Conservation (phyloP, 2,329 filamentous ascomycete genomes). For the Lasiodiplodia sp. region DNA sequence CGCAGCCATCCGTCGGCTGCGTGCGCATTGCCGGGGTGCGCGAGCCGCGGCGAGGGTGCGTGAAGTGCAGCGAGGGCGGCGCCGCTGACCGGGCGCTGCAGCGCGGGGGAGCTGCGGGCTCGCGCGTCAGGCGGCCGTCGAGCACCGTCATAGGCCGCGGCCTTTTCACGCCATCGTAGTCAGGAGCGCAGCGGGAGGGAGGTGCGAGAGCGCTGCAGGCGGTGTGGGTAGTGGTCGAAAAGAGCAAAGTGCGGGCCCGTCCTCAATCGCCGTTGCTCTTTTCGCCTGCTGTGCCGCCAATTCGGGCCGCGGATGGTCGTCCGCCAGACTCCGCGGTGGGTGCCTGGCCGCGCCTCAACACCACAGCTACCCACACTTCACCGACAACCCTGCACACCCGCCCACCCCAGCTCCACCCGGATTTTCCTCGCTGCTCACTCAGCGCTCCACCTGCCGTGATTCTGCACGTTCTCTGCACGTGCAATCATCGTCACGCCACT, state of each 20-base stretch:
- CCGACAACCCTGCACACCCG: constrained; percentile 3
- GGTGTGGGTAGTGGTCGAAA: background rate
- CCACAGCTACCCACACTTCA: constrained; percentile 9
- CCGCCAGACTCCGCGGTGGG: background rate
- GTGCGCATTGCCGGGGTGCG: background rate
- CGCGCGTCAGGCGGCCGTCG: constrained; percentile 10
- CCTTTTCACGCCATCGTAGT: background rate
- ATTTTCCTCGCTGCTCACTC: background rate
- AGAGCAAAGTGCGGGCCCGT: background rate
- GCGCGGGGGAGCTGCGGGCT: background rate
- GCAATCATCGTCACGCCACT: constrained; percentile 2
- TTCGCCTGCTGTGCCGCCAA: constrained; percentile 1
- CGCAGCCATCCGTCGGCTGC: background rate
- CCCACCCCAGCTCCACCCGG: background rate
- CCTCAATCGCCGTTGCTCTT: background rate
- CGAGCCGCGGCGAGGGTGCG: background rate
- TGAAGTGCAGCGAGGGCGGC: background rate
- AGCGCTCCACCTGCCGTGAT: constrained; percentile 2
- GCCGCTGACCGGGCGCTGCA: background rate
- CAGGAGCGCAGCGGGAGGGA: background rate
- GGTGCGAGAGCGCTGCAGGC: background rate
- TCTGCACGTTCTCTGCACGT: constrained; percentile 1
- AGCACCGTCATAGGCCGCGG: background rate
- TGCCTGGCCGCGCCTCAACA: constrained; percentile 8
- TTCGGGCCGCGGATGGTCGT: constrained; percentile 10